phyloP scores from a whole-genome alignment of 306 rosid genomes.

The Casuarina cunninghamiana region DNA sequence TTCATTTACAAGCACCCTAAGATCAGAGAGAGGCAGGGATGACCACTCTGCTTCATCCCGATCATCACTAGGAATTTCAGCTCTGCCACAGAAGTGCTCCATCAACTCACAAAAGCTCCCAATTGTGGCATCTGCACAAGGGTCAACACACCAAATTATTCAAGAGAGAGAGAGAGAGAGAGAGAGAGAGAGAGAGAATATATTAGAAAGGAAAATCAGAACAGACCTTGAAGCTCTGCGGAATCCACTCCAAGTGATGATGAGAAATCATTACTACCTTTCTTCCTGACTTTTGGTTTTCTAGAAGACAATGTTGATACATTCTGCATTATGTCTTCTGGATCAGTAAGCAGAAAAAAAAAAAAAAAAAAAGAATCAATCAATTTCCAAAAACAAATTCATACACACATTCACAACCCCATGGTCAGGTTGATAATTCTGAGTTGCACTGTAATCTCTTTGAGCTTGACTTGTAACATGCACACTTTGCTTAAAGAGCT shows the following conservation, averaged over 20 bases:
- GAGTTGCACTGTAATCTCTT: constrained; percentile 49
- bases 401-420: constrained; percentile 56
- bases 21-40: constrained; percentile 75
- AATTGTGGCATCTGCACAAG: constrained; percentile 57
- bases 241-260: constrained; percentile 51
- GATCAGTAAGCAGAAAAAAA: constrained; percentile 33
- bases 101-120: constrained; percentile 62
- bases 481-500: constrained; percentile 47
- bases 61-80: constrained; percentile 69
- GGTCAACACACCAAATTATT: constrained; percentile 24
- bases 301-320: constrained; percentile 58
- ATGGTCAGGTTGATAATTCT: constrained; percentile 44
- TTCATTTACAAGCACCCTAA: constrained; percentile 80
- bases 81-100: constrained; percentile 76
- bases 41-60: constrained; percentile 93
- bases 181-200: neutral
- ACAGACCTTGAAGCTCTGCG: constrained; percentile 72
- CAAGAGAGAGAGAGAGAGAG: constrained; percentile 10
- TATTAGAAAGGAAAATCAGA: constrained; percentile 14
- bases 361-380: constrained; percentile 16
- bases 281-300: constrained; percentile 78
- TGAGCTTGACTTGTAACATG: constrained; percentile 50
- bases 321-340: constrained; percentile 57
- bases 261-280: constrained; percentile 43
- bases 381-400: constrained; percentile 26